phyloP scores from a whole-genome alignment of 192 early-diverging fungal genomes.

The Lunasporangiospora selenospora region DNA sequence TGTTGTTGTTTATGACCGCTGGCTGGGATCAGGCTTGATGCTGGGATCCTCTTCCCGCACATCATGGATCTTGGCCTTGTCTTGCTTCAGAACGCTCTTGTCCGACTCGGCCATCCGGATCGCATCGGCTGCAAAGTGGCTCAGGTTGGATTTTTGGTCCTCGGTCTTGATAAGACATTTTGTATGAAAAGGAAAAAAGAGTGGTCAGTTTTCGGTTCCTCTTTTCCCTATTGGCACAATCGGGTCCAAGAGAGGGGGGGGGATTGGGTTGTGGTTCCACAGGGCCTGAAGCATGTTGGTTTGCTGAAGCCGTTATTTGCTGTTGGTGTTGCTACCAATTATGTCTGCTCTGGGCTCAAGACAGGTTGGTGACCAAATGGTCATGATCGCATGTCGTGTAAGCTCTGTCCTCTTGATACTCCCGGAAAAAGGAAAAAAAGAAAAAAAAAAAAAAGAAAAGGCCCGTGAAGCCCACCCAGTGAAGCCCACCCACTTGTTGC shows the following conservation, averaged over 20 bases:
- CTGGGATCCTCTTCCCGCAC: constrained; percentile 21
- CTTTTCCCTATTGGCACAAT: too few relatives aligned
- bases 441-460: background rate
- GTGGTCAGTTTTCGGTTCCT: too few relatives aligned
- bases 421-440: too few relatives aligned
- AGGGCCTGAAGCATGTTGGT: too few relatives aligned
- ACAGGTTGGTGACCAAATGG: too few relatives aligned
- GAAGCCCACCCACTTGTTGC: background rate
- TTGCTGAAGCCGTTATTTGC: too few relatives aligned
- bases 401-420: too few relatives aligned
- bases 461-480: background rate
- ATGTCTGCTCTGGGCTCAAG: too few relatives aligned
- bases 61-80: constrained; percentile 19
- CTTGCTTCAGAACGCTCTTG: constrained; percentile 38
- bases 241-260: background rate
- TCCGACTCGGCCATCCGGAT: constrained; percentile 46
- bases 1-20: too few relatives aligned
- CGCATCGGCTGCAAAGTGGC: constrained; percentile 31
- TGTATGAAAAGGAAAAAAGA: background rate
- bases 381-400: too few relatives aligned
- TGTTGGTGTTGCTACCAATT: too few relatives aligned
- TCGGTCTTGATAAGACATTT: background rate
- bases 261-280: too few relatives aligned
- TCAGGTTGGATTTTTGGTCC: constrained; percentile 1
- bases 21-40: background rate